Evolutionary conservation across 441 rosid genomes (phyloP).

Genomic region (Capsella rubella): DNA sequence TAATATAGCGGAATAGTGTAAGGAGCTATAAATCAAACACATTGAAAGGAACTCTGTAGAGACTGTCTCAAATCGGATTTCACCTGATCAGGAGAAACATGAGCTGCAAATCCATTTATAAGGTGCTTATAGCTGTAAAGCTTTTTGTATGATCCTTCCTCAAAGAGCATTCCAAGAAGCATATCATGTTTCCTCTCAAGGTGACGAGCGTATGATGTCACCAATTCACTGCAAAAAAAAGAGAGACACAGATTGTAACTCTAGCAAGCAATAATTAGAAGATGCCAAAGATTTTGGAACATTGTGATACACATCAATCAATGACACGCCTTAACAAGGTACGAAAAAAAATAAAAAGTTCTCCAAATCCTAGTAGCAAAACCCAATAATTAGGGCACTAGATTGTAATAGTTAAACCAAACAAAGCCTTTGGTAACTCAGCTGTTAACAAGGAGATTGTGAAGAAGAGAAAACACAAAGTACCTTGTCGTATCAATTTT

Average conservation of each 20-base stretch:
- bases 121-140: conserved; percentile 96
- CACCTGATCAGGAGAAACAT: conserved; percentile 91
- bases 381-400: background rate
- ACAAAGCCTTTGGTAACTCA: background rate
- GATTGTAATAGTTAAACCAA: no score
- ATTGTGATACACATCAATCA: background rate
- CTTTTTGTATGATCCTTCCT: conserved; percentile 79
- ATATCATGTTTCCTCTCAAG: conserved; percentile 91
- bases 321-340: background rate
- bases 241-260: conserved; percentile 5
- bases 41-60: background rate
- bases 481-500: conserved; percentile 83
- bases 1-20: conserved; percentile 59
- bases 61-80: conserved; percentile 37
- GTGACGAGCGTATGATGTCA: conserved; percentile 82
- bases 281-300: background rate
- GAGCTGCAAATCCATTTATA: conserved; percentile 95
- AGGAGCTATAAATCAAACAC: conserved; percentile 38
- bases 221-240: conserved; percentile 65
- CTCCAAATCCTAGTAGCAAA: background rate
- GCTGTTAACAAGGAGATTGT: conserved; percentile 18
- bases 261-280: background rate
- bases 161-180: conserved; percentile 88
- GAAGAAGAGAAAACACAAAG: background rate
- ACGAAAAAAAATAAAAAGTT: background rate